A percentile compares a stretch with the other conserved stretches of the same genome.
Conservation (phyloP, 495 filamentous ascomycete genomes). For the Hyaloscypha variabilis region DNA sequence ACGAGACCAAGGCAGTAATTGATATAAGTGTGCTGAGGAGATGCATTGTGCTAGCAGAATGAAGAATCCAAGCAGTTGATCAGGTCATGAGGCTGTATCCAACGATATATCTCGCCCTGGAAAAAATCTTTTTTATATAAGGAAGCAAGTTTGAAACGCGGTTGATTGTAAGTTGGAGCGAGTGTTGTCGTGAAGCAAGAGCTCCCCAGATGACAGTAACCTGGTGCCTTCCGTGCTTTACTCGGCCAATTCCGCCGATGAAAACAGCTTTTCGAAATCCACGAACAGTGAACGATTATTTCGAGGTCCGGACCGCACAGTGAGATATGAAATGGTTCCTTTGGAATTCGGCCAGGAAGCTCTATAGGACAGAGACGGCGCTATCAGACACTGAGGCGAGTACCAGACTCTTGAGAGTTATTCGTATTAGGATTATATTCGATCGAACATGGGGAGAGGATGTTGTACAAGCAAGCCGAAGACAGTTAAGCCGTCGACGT, state of each 20-base stretch:
- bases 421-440: constrained; percentile 30
- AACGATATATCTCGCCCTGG: background rate
- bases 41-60: constrained; percentile 8
- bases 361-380: constrained; percentile 4
- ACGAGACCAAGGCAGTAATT: background rate
- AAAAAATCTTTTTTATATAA: background rate
- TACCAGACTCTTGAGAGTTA: constrained; percentile 30
- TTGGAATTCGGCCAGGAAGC: background rate
- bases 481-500: constrained; percentile 32
- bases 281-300: background rate
- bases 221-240: background rate
- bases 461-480: constrained; percentile 24
- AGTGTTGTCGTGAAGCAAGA: background rate
- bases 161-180: background rate
- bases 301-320: background rate
- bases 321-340: constrained; percentile 1
- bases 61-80: background rate
- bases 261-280: background rate
- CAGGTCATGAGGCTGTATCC: background rate
- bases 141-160: background rate
- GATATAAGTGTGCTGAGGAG: background rate
- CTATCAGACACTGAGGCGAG: constrained; percentile 23
- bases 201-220: background rate
- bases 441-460: constrained; percentile 17
- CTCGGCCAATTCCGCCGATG: background rate